A percentile compares a stretch with the other conserved stretches of the same genome.
These are phyloP conservation scores for Kwoniella dejecticola DNA, from an alignment of 768 basidiomycete species.

Conservation along the genomic window DNA sequence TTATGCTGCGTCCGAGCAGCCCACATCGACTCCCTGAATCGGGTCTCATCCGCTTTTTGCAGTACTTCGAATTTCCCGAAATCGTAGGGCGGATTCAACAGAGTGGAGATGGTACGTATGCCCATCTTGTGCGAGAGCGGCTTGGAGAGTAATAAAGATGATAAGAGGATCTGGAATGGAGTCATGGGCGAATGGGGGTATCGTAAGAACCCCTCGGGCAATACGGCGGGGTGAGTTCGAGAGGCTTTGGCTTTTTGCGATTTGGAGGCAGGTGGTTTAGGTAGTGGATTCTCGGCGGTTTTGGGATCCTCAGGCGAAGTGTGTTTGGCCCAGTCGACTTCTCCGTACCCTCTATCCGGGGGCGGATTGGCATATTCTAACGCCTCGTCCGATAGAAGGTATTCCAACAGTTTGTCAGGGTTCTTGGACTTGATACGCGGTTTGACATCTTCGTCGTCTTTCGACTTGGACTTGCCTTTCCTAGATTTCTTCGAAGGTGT, in stretches of 20 bases:
- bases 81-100: constrained; percentile 40
- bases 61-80: constrained; percentile 29
- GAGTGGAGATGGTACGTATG: constrained; percentile 40
- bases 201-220: constrained; percentile 15
- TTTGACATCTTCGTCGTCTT: not conserved
- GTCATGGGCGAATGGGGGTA: constrained; percentile 45
- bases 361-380: constrained; percentile 39
- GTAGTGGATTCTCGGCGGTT: not conserved
- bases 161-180: constrained; percentile 43
- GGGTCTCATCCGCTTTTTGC: constrained; percentile 34
- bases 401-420: constrained; percentile 25
- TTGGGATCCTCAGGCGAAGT: constrained; percentile 12
- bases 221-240: too few species aligned
- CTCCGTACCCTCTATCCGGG: constrained; percentile 31
- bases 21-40: constrained; percentile 33
- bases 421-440: not conserved
- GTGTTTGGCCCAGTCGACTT: constrained; percentile 29
- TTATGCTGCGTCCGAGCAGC: constrained; percentile 45
- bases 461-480: constrained; percentile 1
- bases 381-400: constrained; percentile 39
- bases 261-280: too few species aligned
- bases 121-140: constrained; percentile 46
- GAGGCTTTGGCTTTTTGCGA: too few species aligned
- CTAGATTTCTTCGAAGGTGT: not conserved
- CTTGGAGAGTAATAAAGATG: constrained; percentile 39